These are phyloP conservation scores for Diaporthe citrichinensis DNA, from an alignment of 2,329 filamentous ascomycete genomes.

Conservation along the genomic window DNA sequence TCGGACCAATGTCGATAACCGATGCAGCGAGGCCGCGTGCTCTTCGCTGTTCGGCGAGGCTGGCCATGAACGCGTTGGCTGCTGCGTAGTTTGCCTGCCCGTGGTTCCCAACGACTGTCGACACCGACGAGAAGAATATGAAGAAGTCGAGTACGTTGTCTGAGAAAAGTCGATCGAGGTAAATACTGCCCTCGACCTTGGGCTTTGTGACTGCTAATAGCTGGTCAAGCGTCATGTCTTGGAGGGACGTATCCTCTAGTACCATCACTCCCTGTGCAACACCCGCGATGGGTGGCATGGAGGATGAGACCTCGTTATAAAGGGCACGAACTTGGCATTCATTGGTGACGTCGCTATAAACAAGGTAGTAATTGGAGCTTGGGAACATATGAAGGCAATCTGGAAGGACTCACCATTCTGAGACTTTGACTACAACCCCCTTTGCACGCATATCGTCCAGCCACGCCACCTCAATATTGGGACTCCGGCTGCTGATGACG, in stretches of 20 bases:
- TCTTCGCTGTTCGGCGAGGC: conserved; percentile 52
- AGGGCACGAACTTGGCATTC: not conserved
- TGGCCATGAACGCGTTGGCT: conserved; percentile 55
- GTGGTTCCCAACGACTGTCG: too few relatives aligned
- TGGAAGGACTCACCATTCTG: not conserved
- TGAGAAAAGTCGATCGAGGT: not conserved
- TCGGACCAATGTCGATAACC: conserved; percentile 50
- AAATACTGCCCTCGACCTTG: not conserved
- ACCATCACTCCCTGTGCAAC: not conserved
- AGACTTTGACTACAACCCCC: not conserved
- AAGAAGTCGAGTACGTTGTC: conserved; percentile 43
- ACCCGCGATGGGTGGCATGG: not conserved
- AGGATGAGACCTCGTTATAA: rapidly evolving
- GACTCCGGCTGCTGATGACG: conserved; percentile 56
- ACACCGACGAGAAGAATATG: conserved; percentile 49
- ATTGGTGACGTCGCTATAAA: not conserved
- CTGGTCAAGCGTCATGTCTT: not conserved
- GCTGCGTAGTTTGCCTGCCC: too few relatives aligned
- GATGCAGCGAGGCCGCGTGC: conserved; percentile 53
- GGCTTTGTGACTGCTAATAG: not conserved
- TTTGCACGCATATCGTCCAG: conserved; percentile 38
- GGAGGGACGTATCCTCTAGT: not conserved
- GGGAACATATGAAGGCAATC: too few relatives aligned
- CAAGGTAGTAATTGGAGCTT: not conserved
- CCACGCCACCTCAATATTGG: conserved; percentile 50